Evolutionary conservation across 2,329 filamentous ascomycete species (phyloP).

Genomic region (Sporothrix variecibatus): DNA sequence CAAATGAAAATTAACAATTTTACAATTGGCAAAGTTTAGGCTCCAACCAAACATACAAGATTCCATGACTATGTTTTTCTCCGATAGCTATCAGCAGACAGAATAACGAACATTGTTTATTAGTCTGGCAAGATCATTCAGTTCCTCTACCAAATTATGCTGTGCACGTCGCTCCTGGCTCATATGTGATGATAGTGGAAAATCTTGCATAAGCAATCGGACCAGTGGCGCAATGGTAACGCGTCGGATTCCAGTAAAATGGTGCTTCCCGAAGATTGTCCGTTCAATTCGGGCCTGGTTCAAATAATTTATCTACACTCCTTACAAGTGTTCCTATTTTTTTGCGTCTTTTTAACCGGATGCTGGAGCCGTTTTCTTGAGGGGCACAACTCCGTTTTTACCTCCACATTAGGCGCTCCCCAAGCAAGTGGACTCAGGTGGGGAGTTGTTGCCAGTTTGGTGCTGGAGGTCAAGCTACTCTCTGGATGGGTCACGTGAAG

Average conservation of each 20-base stretch:
- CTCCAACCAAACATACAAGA: background rate
- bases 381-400: background rate
- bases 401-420: background rate
- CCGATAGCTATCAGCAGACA: background rate
- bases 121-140: background rate
- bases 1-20: too few relatives aligned
- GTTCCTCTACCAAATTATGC: background rate
- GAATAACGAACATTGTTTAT: background rate
- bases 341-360: background rate
- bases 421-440: too few relatives aligned
- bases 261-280: slow-evolving; percentile 29
- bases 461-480: background rate
- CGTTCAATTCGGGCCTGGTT: slow-evolving; percentile 30
- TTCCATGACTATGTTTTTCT: too few relatives aligned
- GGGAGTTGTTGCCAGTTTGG: background rate
- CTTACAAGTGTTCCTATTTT: background rate
- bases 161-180: background rate
- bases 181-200: background rate
- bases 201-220: background rate
- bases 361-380: background rate
- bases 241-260: slow-evolving; percentile 29
- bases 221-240: slow-evolving; percentile 30
- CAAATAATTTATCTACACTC: background rate
- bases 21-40: background rate
- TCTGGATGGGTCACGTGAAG: background rate